Evolutionary conservation across 2,329 filamentous ascomycete species (phyloP), one percentile per base, ranked within the genome.

Genomic region (Microascus cirrosus): DNA sequence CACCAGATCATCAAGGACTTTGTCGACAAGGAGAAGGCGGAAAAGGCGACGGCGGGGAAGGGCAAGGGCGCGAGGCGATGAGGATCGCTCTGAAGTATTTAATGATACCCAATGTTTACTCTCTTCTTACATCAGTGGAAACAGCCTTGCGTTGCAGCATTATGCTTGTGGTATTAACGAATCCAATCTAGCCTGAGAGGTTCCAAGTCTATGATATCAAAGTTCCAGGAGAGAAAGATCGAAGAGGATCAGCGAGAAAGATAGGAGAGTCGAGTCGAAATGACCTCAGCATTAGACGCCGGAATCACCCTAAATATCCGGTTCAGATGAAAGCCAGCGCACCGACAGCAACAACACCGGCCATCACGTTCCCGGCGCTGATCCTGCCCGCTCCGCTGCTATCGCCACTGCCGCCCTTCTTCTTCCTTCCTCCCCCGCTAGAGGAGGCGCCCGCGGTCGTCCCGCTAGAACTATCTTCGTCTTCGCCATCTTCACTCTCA

Each of bases 1-100:
- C 84, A 92, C 63, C 79, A 79, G 18, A 84, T 97, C 36, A 79
- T 99, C 67, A 81, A 81, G 68, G 77, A 82, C 55, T 84, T 84
- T 64, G 75, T 91, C 32, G 85, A 91, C 58, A 73, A 77, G 63
- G 73, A 78, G 61, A 82, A 80, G 66, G 77, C 77, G 1, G 70
- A 74, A 45, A 69, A 68, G 63, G 63, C 55, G 18, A 62, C 61
- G 8, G 42, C 45, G 5, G 52, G 39, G 32, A 59, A 59, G 55
- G 24, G 55, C 10, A 48, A 57, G 56, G 35, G 52, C 20, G 34
- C 35, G 22, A 36, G 56, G 48, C 36, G 36, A 24, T 58, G 51
- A 54, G 10, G 51, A 1, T 15, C 20, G 3, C 25, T 13, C 50
- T 13, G 20, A 52, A 13, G 6, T n/a, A 4, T 54, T 32, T 12